Base-by-base conservation (phyloP, 1,139 yeast species). In the Suhomyces ambrosiae region DNA sequence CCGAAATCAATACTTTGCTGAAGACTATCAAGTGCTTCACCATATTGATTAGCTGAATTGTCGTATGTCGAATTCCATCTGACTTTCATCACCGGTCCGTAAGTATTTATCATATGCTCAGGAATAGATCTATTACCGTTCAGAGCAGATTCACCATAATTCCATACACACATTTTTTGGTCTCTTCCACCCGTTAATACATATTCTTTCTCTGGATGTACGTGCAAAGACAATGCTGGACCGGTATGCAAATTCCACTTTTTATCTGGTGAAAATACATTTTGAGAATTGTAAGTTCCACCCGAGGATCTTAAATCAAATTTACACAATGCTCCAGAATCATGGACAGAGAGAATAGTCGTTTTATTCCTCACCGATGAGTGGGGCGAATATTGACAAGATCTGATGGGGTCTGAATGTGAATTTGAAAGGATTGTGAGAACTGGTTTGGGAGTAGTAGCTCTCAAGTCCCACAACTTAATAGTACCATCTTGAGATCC, bases 121-220 rank as follows among this genome's bases (percentile, higher is more conserved):
- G 97, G 96, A 3, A 69, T 53, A 16, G 54, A 52, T n/a, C 63
- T 48, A 23, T 66, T 71, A 16, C 61, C 58, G 10, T 60, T 50
- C 6, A 64, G 59, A 4, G 68, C 49, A 10, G 52, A 38, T 9
- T 70, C 75, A 3, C 67, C 60, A 46, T 65, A 71, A 53, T 85
- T 85, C 90, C 95, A 88, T 1, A 86, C 77, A 47, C 87, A 88
- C 29, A 87, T 71, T 47, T 82, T 83, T 46, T 80, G 86, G 61
- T 92, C 99, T 50, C 97, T 71, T 8, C 98, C 98, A 13, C 97
- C 97, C 9, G 96, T 87, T 2, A 84, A 82, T 12, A 92, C 78
- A 51, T 82, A 86, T 47, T 89, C 96, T 27, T 75, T 63, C 33
- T 81, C 84, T 0, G 95, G 95, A 54, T 90, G 96, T 80, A 96